phyloP scores from a whole-genome alignment of 2,329 filamentous ascomycete genomes.

The Colletotrichum godetiae region DNA sequence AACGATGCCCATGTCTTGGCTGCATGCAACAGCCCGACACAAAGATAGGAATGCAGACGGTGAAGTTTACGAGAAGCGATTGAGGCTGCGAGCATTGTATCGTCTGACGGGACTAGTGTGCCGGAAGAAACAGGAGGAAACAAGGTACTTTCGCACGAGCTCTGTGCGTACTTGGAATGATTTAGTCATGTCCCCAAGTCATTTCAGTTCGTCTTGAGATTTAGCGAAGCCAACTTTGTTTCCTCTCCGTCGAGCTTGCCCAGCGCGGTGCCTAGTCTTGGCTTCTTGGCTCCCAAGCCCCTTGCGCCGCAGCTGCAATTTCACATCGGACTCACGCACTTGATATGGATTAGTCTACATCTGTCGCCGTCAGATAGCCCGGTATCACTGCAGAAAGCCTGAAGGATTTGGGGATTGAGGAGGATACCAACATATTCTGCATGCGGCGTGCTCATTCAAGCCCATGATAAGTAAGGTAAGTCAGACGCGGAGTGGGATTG shows the following conservation, averaged over 20 bases:
- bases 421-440: not conserved
- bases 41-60: not conserved
- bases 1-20: not conserved
- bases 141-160: too few relatives aligned
- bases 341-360: not conserved
- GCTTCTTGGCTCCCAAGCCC: not conserved
- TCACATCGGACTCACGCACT: not conserved
- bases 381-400: too few relatives aligned
- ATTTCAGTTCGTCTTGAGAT: not conserved
- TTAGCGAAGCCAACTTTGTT: not conserved
- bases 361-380: not conserved
- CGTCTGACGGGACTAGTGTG: too few relatives aligned
- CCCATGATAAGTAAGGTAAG: rapidly evolving
- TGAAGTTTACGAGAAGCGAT: too few relatives aligned
- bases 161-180: too few relatives aligned
- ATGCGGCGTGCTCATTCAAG: not conserved
- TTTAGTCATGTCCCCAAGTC: not conserved
- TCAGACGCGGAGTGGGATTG: not conserved
- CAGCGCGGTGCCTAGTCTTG: not conserved
- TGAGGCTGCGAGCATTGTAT: too few relatives aligned
- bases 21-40: not conserved
- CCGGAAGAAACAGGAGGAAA: too few relatives aligned
- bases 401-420: too few relatives aligned
- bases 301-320: not conserved
- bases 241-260: not conserved